These are phyloP conservation scores for Endothia cerciana DNA, from an alignment of 2,329 filamentous ascomycete species.

Conservation along the genomic window DNA sequence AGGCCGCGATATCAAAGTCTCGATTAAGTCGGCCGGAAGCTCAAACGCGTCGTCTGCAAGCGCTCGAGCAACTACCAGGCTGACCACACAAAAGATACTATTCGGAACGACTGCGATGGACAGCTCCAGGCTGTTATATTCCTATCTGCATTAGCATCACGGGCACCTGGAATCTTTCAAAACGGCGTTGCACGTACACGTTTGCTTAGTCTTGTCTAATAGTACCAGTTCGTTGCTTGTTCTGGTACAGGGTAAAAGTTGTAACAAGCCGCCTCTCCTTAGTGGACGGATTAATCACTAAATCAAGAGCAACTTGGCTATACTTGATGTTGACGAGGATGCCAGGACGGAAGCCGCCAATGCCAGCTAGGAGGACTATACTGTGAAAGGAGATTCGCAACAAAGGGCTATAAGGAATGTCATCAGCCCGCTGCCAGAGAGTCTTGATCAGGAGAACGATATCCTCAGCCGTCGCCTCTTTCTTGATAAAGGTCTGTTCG, in stretches of 20 bases:
- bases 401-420: constrained; percentile 3
- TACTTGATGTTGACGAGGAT: constrained; percentile 9
- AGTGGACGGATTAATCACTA: background rate
- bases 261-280: background rate
- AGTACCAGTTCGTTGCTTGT: background rate
- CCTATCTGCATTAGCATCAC: too few relatives aligned
- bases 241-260: constrained; percentile 10
- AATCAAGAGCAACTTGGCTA: background rate
- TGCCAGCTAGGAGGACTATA: constrained; percentile 1
- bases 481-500: constrained; percentile 9
- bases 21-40: background rate
- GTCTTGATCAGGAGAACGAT: constrained; percentile 5
- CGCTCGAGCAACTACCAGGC: constrained; percentile 9
- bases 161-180: too few relatives aligned
- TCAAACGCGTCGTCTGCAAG: constrained; percentile 2
- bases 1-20: background rate
- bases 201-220: constrained; percentile 2
- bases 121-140: background rate
- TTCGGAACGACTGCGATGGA: background rate
- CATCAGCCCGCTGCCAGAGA: constrained; percentile 4
- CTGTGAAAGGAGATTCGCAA: constrained; percentile 9
- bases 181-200: background rate
- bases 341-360: constrained; percentile 15
- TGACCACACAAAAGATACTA: background rate
- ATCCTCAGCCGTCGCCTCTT: constrained; percentile 15